Evolutionary conservation across 805 yeast genomes (phyloP).

Genomic region (Suhomyces pyralidae): DNA sequence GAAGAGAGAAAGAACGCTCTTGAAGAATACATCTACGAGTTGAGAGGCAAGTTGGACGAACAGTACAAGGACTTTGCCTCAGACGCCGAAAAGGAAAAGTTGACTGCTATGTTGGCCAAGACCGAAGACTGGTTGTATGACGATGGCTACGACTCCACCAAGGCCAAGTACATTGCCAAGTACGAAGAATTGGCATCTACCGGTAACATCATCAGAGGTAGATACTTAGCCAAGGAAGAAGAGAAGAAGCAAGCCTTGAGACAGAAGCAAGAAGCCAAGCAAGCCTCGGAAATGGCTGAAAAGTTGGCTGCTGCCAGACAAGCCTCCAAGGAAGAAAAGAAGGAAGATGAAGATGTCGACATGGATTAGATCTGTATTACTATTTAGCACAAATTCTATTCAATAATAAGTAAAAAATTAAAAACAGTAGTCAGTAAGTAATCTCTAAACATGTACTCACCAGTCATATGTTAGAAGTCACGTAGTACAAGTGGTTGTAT

Average conservation of each 20-base stretch:
- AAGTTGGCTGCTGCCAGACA: slow-evolving; percentile 77
- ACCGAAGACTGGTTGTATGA: slow-evolving; percentile 99
- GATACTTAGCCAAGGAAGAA: slow-evolving; percentile 91
- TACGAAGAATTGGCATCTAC: slow-evolving; percentile 93
- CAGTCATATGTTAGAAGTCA: too few species aligned
- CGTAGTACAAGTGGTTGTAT: too few species aligned
- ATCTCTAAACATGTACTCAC: too few species aligned
- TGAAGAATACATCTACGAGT: slow-evolving; percentile 97
- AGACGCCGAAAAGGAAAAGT: slow-evolving; percentile 82
- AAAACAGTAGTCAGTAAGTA: neutral
- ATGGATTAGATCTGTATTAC: slow-evolving; percentile 23
- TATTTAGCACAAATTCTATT: neutral
- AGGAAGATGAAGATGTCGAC: slow-evolving; percentile 35
- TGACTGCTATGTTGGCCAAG: slow-evolving; percentile 67
- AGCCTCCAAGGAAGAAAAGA: slow-evolving; percentile 33
- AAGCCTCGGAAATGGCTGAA: slow-evolving; percentile 79
- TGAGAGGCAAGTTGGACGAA: slow-evolving; percentile 95
- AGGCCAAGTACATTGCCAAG: slow-evolving; percentile 96
- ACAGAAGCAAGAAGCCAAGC: slow-evolving; percentile 83
- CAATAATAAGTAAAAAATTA: neutral
- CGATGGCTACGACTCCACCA: slow-evolving; percentile 93
- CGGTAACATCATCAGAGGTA: slow-evolving; percentile 94
- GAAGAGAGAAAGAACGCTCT: slow-evolving; percentile 98
- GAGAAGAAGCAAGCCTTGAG: slow-evolving; percentile 88
- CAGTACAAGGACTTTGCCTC: slow-evolving; percentile 84